Percentiles rank a stretch among this genome's conserved stretches.
Evolutionary conservation across 177 flowering plant species (phyloP).

Genomic region (Tripterygium wilfordii): DNA sequence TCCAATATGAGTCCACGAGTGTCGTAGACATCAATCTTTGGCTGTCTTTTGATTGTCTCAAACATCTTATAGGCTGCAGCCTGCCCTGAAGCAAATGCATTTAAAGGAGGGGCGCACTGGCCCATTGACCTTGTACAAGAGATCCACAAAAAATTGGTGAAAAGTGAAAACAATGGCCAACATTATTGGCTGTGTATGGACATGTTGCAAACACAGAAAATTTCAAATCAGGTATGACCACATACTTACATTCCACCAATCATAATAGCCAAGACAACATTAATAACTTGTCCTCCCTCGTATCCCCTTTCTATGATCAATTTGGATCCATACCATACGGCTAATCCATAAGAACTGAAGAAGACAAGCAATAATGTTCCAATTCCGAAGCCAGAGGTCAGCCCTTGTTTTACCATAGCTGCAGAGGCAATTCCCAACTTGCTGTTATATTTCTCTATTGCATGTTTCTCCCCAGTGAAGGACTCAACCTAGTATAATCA

Average conservation of each 20-base stretch:
- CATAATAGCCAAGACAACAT: slow-evolving; percentile 55
- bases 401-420: slow-evolving; percentile 38
- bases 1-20: slow-evolving; percentile 38
- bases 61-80: slow-evolving; percentile 83
- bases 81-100: slow-evolving; percentile 65
- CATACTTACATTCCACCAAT: slow-evolving; percentile 69
- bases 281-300: slow-evolving; percentile 65
- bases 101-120: slow-evolving; percentile 51
- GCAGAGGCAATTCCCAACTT: slow-evolving; percentile 40
- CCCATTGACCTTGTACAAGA: slow-evolving; percentile 45
- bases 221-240: no score
- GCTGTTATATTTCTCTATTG: slow-evolving; percentile 44
- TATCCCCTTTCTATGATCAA: slow-evolving; percentile 59
- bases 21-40: slow-evolving; percentile 51
- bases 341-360: slow-evolving; percentile 55
- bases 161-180: no score
- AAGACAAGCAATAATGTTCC: slow-evolving; percentile 31
- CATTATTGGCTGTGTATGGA: no score
- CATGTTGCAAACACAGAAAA: no score
- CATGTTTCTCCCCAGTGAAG: slow-evolving; percentile 67
- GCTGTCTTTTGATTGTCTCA: slow-evolving; percentile 53
- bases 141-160: no score
- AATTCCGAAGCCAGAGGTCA: slow-evolving; percentile 56
- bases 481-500: slow-evolving; percentile 51
- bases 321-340: slow-evolving; percentile 68